A percentile compares a stretch with the other conserved stretches of the same genome.
Conservation (phyloP, 148 eudicot species). For the Salicornia ramosissima region DNA sequence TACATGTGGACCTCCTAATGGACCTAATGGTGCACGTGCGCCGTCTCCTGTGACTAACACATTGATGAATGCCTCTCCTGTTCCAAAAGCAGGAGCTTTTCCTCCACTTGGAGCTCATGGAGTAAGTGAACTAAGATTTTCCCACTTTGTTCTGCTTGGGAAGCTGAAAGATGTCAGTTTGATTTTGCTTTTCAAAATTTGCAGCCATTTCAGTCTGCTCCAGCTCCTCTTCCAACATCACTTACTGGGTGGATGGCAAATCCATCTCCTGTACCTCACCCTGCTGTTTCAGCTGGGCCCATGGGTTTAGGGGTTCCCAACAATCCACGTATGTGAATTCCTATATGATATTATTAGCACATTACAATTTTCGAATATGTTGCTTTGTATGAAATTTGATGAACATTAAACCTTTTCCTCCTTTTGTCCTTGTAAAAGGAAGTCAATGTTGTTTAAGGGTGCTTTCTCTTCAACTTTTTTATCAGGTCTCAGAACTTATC, state of each 20-base stretch:
- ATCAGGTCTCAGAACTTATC: too few relatives aligned
- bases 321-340: slow-evolving; percentile 39
- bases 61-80: slow-evolving; percentile 49
- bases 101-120: slow-evolving; percentile 84
- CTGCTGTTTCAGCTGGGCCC: slow-evolving; percentile 75
- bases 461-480: too few relatives aligned
- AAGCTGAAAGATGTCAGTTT: slow-evolving; percentile 14
- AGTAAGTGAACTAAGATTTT: slow-evolving; percentile 41
- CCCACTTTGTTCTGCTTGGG: slow-evolving; percentile 9
- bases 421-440: neutral
- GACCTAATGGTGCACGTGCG: slow-evolving; percentile 82
- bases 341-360: neutral
- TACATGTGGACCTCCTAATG: slow-evolving; percentile 85
- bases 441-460: too few relatives aligned
- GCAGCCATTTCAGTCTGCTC: slow-evolving; percentile 73
- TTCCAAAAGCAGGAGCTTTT: slow-evolving; percentile 72
- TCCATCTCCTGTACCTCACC: slow-evolving; percentile 73
- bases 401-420: neutral
- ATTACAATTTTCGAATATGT: neutral
- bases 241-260: slow-evolving; percentile 90
- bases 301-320: slow-evolving; percentile 63
- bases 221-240: slow-evolving; percentile 55
- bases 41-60: slow-evolving; percentile 81
- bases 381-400: neutral
- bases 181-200: slow-evolving; percentile 17